Conservation (phyloP, 1,284 basidiomycete genomes). For the Cryptococcus hybrid region DNA sequence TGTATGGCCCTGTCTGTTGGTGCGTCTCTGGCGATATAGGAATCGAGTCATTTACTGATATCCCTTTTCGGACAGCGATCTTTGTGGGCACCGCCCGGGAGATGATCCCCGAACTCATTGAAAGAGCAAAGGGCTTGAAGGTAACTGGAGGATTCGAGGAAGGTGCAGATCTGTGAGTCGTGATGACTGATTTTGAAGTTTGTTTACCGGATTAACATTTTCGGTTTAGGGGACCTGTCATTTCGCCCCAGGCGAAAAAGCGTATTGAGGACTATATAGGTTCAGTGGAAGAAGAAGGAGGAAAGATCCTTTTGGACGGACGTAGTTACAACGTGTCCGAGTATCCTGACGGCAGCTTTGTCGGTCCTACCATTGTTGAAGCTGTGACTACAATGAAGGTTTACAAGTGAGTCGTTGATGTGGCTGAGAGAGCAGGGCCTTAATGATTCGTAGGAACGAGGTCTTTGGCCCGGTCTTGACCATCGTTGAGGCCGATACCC, state of each 20-base stretch:
- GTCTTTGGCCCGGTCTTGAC: conserved; percentile 93
- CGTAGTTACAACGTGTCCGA: conserved; percentile 65
- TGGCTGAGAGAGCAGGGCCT: not conserved
- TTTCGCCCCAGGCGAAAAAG: conserved; percentile 80
- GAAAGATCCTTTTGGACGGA: conserved; percentile 85
- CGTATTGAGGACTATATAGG: conserved; percentile 75
- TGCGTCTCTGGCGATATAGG: conserved; percentile 42
- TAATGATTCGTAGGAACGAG: conserved; percentile 63
- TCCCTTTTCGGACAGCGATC: conserved; percentile 48
- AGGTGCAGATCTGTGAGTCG: conserved; percentile 74
- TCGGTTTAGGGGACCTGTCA: conserved; percentile 76
- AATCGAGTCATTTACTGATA: not conserved
- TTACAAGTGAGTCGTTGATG: conserved; percentile 66
- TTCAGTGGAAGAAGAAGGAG: conserved; percentile 81
- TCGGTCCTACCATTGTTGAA: conserved; percentile 90
- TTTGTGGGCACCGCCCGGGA: conserved; percentile 78
- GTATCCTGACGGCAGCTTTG: conserved; percentile 90
- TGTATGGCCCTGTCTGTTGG: conserved; percentile 94
- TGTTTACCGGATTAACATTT: not conserved
- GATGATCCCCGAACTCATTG: conserved; percentile 85
- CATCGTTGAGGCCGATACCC: conserved; percentile 73
- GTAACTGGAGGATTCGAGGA: conserved; percentile 89
- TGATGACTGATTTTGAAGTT: not conserved
- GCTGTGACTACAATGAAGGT: conserved; percentile 78
- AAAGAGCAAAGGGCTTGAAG: conserved; percentile 76